Conservation (phyloP, 805 yeast species). For the Hanseniaspora opuntiae region DNA sequence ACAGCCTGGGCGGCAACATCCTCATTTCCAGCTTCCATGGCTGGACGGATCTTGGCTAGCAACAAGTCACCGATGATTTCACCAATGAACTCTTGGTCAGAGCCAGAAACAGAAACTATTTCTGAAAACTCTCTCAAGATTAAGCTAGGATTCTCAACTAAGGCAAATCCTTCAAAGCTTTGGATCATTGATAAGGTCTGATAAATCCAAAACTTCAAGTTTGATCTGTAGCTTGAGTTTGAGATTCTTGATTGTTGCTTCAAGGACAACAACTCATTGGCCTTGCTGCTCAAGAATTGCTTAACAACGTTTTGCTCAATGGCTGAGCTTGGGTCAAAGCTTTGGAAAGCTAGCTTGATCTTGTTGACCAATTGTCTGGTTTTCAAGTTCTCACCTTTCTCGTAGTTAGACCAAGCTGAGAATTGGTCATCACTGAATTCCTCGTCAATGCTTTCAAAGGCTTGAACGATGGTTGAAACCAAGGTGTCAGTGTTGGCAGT, state of each 20-base stretch:
- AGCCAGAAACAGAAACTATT: not conserved
- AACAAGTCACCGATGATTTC: conserved; percentile 6
- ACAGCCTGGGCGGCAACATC: not conserved
- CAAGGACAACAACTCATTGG: not conserved
- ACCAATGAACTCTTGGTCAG: conserved; percentile 10
- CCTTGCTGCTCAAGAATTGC: not conserved
- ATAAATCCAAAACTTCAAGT: conserved; percentile 1
- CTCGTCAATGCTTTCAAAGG: not conserved
- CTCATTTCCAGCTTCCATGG: conserved; percentile 2
- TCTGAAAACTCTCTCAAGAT: not conserved
- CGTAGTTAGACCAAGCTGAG: not conserved
- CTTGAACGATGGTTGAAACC: not conserved
- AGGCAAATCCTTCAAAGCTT: not conserved
- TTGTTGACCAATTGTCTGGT: not conserved
- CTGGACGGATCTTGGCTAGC: not conserved
- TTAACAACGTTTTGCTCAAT: not conserved
- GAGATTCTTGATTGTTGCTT: not conserved
- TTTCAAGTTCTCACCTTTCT: not conserved
- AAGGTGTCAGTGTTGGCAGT: not conserved
- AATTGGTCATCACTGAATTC: not conserved
- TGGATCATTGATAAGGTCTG: not conserved
- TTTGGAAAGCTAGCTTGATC: not conserved
- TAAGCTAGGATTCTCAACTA: not conserved
- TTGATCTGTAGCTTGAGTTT: not conserved
- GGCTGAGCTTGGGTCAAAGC: not conserved